Evolutionary conservation across 139 green algal genomes (phyloP), one percentile per base, ranked within the genome.

Genomic region (Coelastrella sp.): DNA sequence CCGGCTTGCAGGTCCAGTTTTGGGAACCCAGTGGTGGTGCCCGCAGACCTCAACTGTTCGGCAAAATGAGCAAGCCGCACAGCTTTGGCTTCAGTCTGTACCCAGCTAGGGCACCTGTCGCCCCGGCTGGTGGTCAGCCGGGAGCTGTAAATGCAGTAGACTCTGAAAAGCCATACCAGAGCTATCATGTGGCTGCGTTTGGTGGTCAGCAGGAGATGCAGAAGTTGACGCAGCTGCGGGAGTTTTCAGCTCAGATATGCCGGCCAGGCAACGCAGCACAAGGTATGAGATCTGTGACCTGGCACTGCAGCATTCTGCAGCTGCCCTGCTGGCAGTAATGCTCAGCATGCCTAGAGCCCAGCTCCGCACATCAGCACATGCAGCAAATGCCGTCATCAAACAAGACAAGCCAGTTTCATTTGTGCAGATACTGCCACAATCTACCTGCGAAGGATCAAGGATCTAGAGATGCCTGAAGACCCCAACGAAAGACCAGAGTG

Each of bases 1-100:
- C 32, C 32, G 32, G 32, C 32, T 47, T 47, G 58, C 85, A 89
- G 85, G 85, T 89, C n/a, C 86, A 90, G 59, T 85, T 90, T 7
- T 90, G 86, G 86, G 75, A 80, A 8, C 65, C 82, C 19, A 79
- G 22, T 47, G 82, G 82, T 54, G 82, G 82, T 32, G 64, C 73
- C 73, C 23, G 75, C 17, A 64, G 61, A 10, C 75, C 74, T 3
- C 86, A 90, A 60, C 75, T 90, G 58, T 84, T 90, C 73, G 86
- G 75, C 59, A 83, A 90, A 60, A 59, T 90, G 23, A 60, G 6
- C 58, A 77, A 68, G 75, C 75, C 73, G 11, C 86, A 83, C 23
- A 11, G 13, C 58, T 90, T 90, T 78, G 75, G 73, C 7, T 90
- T 75, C 59, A 58, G 56, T 22, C 73, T 90, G 60, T 90, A 84